Conservation (phyloP, 2,329 filamentous ascomycete genomes). For the Ciborinia camelliae region DNA sequence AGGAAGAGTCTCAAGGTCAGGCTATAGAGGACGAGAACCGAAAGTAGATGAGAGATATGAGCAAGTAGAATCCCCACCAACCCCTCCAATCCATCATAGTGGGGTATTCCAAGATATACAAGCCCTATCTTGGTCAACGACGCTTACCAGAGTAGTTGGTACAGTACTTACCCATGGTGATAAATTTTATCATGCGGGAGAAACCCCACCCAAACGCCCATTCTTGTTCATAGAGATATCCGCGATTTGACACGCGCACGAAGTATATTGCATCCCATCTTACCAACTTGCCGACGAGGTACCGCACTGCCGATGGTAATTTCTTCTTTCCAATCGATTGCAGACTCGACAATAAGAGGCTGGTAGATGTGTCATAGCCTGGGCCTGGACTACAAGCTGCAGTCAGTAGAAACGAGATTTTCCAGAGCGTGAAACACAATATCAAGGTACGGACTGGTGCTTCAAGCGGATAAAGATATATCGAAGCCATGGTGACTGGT, state of each 20-base stretch:
- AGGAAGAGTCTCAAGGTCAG: conserved; percentile 58
- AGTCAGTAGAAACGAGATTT: conserved; percentile 60
- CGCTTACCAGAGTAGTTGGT: neutral
- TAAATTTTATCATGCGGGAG: conserved; percentile 41
- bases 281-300: conserved; percentile 50
- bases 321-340: conserved; percentile 25
- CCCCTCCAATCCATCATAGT: conserved; percentile 41
- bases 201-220: conserved; percentile 72
- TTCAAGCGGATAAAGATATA: conserved; percentile 19
- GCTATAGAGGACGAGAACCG: conserved; percentile 67
- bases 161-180: conserved; percentile 27
- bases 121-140: conserved; percentile 28
- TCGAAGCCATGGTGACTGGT: conserved; percentile 5
- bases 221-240: conserved; percentile 75
- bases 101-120: conserved; percentile 30
- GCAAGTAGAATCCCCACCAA: conserved; percentile 64
- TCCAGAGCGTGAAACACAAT: conserved; percentile 59
- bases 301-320: conserved; percentile 25
- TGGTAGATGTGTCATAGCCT: conserved; percentile 75
- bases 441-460: conserved; percentile 29
- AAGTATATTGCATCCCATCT: conserved; percentile 85
- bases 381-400: conserved; percentile 55
- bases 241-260: conserved; percentile 56
- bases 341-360: conserved; percentile 44
- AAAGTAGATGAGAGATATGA: conserved; percentile 71